Conservation (phyloP, 306 rosid genomes). For the Glycine latifolia region DNA sequence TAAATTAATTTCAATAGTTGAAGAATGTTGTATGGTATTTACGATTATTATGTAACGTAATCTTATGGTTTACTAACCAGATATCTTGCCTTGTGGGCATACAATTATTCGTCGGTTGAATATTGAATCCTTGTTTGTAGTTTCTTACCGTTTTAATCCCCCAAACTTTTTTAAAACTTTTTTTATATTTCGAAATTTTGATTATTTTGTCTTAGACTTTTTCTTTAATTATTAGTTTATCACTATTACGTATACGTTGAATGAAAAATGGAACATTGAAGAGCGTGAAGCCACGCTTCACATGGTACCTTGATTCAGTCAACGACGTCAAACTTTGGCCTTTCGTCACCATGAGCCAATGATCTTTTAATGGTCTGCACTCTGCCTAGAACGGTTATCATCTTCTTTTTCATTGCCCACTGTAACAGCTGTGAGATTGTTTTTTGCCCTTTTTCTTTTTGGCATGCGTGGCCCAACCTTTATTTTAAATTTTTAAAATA, state of each 20-base stretch:
- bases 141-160: neutral
- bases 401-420: slow-evolving; percentile 6
- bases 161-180: neutral
- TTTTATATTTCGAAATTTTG: neutral
- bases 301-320: slow-evolving; percentile 38
- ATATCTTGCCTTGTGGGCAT: slow-evolving; percentile 46
- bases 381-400: slow-evolving; percentile 34
- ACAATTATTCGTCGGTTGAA: slow-evolving; percentile 41
- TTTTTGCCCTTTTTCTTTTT: neutral
- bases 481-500: slow-evolving; percentile 22
- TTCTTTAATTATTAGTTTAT: neutral
- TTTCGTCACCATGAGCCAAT: slow-evolving; percentile 45
- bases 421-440: neutral
- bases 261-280: neutral
- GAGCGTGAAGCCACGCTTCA: slow-evolving; percentile 39
- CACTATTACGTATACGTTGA: neutral
- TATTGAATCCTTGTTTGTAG: slow-evolving; percentile 3
- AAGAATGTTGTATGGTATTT: neutral
- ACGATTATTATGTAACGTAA: slow-evolving; percentile 27
- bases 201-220: slow-evolving; percentile 11
- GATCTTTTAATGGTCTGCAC: neutral
- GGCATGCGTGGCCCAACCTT: slow-evolving; percentile 1
- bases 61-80: neutral
- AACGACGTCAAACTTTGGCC: slow-evolving; percentile 38
- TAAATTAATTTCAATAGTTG: neutral